Conservation (phyloP, 2,329 filamentous ascomycete species). For the Aspergillus pseudoglaucus region DNA sequence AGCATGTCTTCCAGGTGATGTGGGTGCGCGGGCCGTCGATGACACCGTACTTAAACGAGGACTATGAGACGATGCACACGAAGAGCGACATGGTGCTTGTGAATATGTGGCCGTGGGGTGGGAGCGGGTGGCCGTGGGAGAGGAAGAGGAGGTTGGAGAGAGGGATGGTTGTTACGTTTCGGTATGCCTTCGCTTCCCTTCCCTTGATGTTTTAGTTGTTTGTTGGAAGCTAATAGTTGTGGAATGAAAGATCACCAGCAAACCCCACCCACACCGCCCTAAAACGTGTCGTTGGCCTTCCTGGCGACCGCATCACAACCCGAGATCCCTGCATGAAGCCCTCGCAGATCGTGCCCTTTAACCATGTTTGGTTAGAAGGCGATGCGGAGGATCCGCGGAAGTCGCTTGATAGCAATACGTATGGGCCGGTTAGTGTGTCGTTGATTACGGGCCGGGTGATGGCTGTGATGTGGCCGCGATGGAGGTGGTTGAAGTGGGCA, state of each 20-base stretch:
- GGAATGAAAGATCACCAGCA: constrained; percentile 59
- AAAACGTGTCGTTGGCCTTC: constrained; percentile 76
- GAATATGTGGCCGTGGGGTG: constrained; percentile 31
- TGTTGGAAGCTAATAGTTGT: constrained; percentile 1
- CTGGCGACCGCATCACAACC: constrained; percentile 69
- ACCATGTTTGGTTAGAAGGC: constrained; percentile 93
- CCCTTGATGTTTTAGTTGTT: no score
- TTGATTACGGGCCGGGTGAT: constrained; percentile 70
- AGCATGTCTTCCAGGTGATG: constrained; percentile 37
- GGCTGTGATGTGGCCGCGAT: constrained; percentile 61
- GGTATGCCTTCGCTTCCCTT: no score
- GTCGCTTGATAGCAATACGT: constrained; percentile 79
- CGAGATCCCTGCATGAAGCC: constrained; percentile 52
- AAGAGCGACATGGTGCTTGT: constrained; percentile 39
- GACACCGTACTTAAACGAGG: constrained; percentile 69
- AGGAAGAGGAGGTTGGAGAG: constrained; percentile 53
- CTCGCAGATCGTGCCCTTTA: constrained; percentile 60
- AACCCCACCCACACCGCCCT: constrained; percentile 64
- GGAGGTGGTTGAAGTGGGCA: constrained; percentile 30
- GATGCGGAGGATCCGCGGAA: constrained; percentile 63
- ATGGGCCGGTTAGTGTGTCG: constrained; percentile 72
- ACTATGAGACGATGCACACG: constrained; percentile 44
- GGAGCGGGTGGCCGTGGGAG: constrained; percentile 46
- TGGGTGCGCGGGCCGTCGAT: constrained; percentile 54
- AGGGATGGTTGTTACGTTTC: constrained; percentile 69